phyloP scores from a whole-genome alignment of 495 filamentous ascomycete genomes.

The Podospora appendiculata region DNA sequence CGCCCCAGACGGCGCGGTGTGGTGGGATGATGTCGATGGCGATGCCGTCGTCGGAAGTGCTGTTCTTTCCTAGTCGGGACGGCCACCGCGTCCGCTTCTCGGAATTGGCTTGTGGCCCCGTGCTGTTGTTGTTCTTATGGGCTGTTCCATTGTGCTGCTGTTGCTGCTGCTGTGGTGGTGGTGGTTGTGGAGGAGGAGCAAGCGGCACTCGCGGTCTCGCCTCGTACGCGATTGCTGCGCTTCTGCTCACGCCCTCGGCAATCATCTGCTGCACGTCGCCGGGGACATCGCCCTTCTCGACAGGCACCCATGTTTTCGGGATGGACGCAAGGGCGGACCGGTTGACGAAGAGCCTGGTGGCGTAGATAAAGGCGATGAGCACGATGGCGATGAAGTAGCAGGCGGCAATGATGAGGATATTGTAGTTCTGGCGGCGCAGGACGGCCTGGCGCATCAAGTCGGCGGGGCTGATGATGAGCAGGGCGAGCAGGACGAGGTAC shows the following conservation, averaged over 20 bases:
- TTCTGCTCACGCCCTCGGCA: conserved; percentile 58
- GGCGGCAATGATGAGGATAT: conserved; percentile 77
- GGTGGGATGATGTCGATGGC: conserved; percentile 16
- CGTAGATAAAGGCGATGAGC: conserved; percentile 69
- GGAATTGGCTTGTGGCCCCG: too few species aligned
- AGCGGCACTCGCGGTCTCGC: conserved; percentile 55
- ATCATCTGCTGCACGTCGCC: conserved; percentile 70
- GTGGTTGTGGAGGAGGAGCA: conserved; percentile 7
- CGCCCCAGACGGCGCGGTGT: conserved; percentile 56
- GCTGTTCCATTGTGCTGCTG: not conserved
- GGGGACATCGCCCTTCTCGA: conserved; percentile 70
- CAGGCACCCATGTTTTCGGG: conserved; percentile 73
- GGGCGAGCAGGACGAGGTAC: conserved; percentile 59
- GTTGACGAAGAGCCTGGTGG: conserved; percentile 81
- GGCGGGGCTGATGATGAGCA: conserved; percentile 74
- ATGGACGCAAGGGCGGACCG: conserved; percentile 70
- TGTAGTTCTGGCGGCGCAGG: conserved; percentile 53
- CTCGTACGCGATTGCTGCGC: conserved; percentile 75
- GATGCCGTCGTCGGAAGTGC: not conserved
- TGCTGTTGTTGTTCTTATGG: too few species aligned
- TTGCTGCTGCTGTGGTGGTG: not conserved
- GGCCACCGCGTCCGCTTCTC: not conserved
- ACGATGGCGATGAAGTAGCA: conserved; percentile 69
- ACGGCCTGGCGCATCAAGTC: conserved; percentile 78
- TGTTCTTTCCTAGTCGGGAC: conserved; percentile 15